Percentiles rank a stretch among this genome's conserved stretches.
Conservation (phyloP, 805 yeast species). For the Wickerhamomyces bovis region DNA sequence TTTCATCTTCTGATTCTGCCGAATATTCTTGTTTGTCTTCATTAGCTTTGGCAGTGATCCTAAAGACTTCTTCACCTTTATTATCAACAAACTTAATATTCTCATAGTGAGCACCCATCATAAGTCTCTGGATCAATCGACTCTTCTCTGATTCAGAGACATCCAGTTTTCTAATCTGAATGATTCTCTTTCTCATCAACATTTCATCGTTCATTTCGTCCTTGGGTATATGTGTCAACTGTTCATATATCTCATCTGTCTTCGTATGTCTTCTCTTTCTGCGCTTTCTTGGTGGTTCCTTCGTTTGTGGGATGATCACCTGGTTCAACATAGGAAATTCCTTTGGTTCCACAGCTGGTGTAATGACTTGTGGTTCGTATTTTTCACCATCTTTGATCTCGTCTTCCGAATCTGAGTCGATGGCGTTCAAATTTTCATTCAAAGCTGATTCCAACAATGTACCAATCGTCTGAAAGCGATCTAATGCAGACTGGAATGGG, state of each 20-base stretch:
- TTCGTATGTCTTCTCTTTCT: conserved; percentile 5
- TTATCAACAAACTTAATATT: conserved; percentile 32
- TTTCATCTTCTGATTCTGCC: conserved; percentile 10
- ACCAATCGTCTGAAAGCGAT: conserved; percentile 38
- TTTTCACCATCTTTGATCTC: conserved; percentile 29
- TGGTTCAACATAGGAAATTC: conserved; percentile 46
- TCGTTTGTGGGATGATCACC: conserved; percentile 43
- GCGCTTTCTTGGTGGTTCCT: conserved; percentile 21
- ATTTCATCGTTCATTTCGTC: conserved; percentile 19
- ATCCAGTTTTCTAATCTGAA: conserved; percentile 26
- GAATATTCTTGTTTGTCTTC: conserved; percentile 14
- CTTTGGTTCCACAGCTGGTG: conserved; percentile 40
- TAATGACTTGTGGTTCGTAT: conserved; percentile 53
- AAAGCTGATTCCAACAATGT: conserved; percentile 25
- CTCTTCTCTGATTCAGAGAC: conserved; percentile 20
- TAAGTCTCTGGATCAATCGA: conserved; percentile 49
- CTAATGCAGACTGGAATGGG: conserved; percentile 45
- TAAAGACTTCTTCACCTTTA: conserved; percentile 21
- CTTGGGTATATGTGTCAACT: conserved; percentile 13
- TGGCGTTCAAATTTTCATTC: conserved; percentile 26
- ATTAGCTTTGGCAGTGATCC: conserved; percentile 16
- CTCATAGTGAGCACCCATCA: conserved; percentile 63
- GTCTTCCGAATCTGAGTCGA: conserved; percentile 29
- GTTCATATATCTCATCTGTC: conserved; percentile 11
- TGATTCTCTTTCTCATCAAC: conserved; percentile 43